These are phyloP conservation scores for Ganoderma leucocontextum DNA, from an alignment of 1,284 basidiomycete genomes.

Conservation along the genomic window DNA sequence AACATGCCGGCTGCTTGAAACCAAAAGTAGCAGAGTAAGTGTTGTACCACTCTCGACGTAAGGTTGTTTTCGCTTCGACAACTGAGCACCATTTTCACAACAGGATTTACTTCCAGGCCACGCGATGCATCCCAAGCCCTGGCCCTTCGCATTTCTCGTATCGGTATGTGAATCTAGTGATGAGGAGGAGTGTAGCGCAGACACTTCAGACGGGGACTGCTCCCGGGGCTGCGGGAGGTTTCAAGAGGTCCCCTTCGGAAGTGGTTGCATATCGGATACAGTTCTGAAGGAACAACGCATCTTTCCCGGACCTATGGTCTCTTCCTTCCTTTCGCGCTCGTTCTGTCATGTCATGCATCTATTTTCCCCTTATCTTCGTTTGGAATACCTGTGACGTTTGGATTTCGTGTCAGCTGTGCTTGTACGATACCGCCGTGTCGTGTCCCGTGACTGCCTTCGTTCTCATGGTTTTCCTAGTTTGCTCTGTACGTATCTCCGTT, in stretches of 20 bases:
- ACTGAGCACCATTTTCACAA: not conserved
- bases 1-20: not conserved
- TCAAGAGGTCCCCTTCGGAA: conserved; percentile 12
- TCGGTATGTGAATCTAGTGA: not conserved
- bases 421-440: not conserved
- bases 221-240: not conserved
- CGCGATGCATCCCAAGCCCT: not conserved
- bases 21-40: not conserved
- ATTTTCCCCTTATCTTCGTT: not conserved
- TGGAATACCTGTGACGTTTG: not conserved
- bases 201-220: conserved; percentile 6
- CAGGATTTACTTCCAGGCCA: not conserved
- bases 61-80: not conserved
- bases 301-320: not conserved
- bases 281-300: not conserved
- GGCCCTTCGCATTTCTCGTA: no score
- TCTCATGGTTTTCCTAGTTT: not conserved
- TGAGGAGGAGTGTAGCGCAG: not conserved
- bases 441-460: not conserved
- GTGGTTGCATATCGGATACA: not conserved
- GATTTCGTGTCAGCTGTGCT: not conserved
- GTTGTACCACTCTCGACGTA: not conserved
- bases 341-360: not conserved
- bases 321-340: not conserved
- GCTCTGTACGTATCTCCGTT: not conserved